Conservation (phyloP, 495 filamentous ascomycete species). For the Copromyces sp. region DNA sequence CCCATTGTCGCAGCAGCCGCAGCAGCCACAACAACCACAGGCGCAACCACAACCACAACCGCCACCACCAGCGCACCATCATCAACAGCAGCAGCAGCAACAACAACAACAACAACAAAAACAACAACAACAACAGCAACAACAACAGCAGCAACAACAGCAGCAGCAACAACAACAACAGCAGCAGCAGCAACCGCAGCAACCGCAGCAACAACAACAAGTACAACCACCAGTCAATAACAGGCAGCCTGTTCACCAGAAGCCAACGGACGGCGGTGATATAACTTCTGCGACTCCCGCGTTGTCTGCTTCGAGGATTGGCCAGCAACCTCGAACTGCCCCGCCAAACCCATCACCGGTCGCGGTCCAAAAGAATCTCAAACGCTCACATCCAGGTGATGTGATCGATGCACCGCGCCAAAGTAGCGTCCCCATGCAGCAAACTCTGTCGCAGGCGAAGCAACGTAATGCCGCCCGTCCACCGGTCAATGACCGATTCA, state of each 20-base stretch:
- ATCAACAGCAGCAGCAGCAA: conserved; percentile 10
- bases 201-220: background rate
- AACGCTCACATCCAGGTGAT: conserved; percentile 56
- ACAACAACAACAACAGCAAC: background rate
- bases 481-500: background rate
- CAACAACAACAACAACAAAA: background rate
- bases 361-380: conserved; percentile 27
- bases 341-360: conserved; percentile 14
- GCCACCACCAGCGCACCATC: background rate
- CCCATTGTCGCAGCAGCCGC: conserved; percentile 14
- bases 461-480: background rate
- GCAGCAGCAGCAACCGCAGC: conserved; percentile 1
- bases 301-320: conserved; percentile 1
- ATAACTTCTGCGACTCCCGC: conserved; percentile 5
- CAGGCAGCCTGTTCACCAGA: conserved; percentile 2
- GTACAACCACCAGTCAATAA: conserved; percentile 1
- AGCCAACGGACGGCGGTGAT: conserved; percentile 6
- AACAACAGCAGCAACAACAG: background rate
- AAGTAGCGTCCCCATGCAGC: conserved; percentile 25
- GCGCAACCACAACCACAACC: background rate
- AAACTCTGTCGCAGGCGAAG: conserved; percentile 12
- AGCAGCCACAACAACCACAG: conserved; percentile 10
- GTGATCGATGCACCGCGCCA: conserved; percentile 44
- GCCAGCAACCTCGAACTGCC: conserved; percentile 4
- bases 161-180: background rate